These are phyloP conservation scores for Fistulifera pelliculosa DNA, from an alignment of 108 stramenopile species.

Conservation along the genomic window DNA sequence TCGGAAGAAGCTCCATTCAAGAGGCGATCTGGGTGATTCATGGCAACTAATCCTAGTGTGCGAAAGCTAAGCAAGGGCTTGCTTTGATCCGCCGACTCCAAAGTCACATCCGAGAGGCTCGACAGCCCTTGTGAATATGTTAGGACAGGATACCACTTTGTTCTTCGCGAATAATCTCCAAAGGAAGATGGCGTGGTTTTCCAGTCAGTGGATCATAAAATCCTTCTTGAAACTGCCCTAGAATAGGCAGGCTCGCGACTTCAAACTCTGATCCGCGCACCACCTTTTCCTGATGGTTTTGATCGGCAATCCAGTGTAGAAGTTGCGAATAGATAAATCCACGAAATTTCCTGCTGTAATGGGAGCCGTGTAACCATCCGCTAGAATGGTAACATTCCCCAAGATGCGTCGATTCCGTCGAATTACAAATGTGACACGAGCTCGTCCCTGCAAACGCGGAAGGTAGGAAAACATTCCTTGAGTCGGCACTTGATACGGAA, in stretches of 20 bases:
- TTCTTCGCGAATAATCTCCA: slow-evolving; percentile 74
- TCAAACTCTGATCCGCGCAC: slow-evolving; percentile 21
- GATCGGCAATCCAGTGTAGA: slow-evolving; percentile 73
- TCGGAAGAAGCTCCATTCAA: slow-evolving; percentile 74
- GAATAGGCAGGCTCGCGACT: slow-evolving; percentile 35
- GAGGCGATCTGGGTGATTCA: slow-evolving; percentile 70
- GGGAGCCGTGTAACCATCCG: slow-evolving; percentile 78
- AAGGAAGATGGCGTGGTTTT: slow-evolving; percentile 66
- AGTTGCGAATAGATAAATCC: slow-evolving; percentile 65
- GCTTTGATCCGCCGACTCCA: slow-evolving; percentile 18
- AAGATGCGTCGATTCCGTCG: slow-evolving; percentile 29
- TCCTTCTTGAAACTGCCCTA: slow-evolving; percentile 78
- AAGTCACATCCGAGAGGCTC: slow-evolving; percentile 34
- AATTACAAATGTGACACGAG: slow-evolving; percentile 66
- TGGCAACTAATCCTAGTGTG: slow-evolving; percentile 64
- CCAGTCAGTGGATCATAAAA: slow-evolving; percentile 82
- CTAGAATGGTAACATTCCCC: slow-evolving; percentile 76
- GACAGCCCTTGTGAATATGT: slow-evolving; percentile 18
- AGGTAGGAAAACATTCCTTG: slow-evolving; percentile 69
- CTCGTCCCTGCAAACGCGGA: slow-evolving; percentile 64
- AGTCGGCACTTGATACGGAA: slow-evolving; percentile 27
- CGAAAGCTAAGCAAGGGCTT: slow-evolving; percentile 69
- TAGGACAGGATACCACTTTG: slow-evolving; percentile 7
- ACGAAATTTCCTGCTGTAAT: slow-evolving; percentile 76
- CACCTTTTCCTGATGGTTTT: slow-evolving; percentile 50